Percentiles rank a stretch among this genome's conserved stretches.
Evolutionary conservation across 345 rosid genomes (phyloP).

Genomic region (Eutrema yunnanense): DNA sequence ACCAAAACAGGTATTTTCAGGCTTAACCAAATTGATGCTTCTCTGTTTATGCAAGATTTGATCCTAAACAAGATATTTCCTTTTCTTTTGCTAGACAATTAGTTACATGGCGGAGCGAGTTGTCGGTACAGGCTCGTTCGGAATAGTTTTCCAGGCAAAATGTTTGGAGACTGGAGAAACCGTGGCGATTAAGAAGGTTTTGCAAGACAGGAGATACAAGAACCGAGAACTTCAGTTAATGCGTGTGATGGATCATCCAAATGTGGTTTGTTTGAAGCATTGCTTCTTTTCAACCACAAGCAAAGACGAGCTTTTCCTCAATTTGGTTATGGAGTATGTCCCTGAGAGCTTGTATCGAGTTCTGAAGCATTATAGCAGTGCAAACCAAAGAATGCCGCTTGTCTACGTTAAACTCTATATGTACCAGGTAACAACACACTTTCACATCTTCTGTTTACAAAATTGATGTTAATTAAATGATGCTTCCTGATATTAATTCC

Average conservation of each 20-base stretch:
- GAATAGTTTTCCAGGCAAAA: conserved; percentile 85
- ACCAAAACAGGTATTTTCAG: conserved; percentile 56
- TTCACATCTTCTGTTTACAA: background rate
- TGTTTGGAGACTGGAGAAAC: conserved; percentile 88
- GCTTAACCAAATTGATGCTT: background rate
- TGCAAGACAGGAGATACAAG: conserved; percentile 83
- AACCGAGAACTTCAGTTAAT: conserved; percentile 76
- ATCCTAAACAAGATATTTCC: background rate
- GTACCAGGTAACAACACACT: conserved; percentile 53
- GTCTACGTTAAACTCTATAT: conserved; percentile 77
- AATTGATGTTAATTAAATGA: background rate
- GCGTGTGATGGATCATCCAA: conserved; percentile 84
- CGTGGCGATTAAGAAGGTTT: conserved; percentile 80
- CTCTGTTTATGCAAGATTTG: background rate
- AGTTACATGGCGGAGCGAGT: conserved; percentile 95
- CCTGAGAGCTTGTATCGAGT: conserved; percentile 86
- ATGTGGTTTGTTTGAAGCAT: conserved; percentile 80
- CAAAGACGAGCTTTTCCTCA: conserved; percentile 75
- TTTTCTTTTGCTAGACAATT: conserved; percentile 45
- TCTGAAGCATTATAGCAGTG: conserved; percentile 73
- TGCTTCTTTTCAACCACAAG: conserved; percentile 85
- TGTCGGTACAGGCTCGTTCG: conserved; percentile 83
- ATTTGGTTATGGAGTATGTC: conserved; percentile 89
- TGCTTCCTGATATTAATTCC: background rate
- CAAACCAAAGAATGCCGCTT: conserved; percentile 79